Evolutionary conservation across 345 rosid genomes (phyloP), one percentile per base, ranked within the genome.

Genomic region (Leavenworthia alabamica): DNA sequence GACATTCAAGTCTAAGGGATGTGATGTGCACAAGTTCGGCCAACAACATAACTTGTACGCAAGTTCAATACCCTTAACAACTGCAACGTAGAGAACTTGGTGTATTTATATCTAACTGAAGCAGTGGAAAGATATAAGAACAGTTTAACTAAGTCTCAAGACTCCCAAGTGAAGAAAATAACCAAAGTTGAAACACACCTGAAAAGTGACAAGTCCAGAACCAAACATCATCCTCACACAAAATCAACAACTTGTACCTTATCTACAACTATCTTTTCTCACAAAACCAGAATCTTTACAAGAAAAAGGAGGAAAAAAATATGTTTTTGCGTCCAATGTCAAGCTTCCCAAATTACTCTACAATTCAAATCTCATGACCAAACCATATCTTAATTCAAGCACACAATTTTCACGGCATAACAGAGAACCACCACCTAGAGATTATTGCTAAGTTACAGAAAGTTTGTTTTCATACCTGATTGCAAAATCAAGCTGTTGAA

Each of bases 401-500:
- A 36, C 49, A 41, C 16, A 27, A 58, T 14, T 57, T 57, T 23
- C 62, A 57, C 37, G 26, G 35, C 29, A n/a, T n/a, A 37, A 37
- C 16, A 37, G 15, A 13, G 17, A 37, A 37, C 3, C 5, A 37
- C 3, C 5, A 37, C 17, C 16, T 37, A 0, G 1, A 37, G 42
- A 37, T 13, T 13, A 37, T 6, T 0, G 3, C 41, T n/a, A n/a
- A 37, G 2, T 6, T 37, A 13, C 3, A n/a, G n/a, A n/a, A n/a
- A n/a, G 8, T 33, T 17, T 10, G 5, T 6, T 24, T 6, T 27
- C 35, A 59, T 69, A 70, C 74, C 68, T 27, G 31, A 33, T 0
- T 10, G 26, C 4, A 19, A 42, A 53, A 27, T 55, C 63, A 62
- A 1, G 53, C 37, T 2, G 74, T 24, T 0, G 64, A 64, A 63